Evolutionary conservation across 768 basidiomycete genomes (phyloP).

Genomic region (Termitomyces sp.): DNA sequence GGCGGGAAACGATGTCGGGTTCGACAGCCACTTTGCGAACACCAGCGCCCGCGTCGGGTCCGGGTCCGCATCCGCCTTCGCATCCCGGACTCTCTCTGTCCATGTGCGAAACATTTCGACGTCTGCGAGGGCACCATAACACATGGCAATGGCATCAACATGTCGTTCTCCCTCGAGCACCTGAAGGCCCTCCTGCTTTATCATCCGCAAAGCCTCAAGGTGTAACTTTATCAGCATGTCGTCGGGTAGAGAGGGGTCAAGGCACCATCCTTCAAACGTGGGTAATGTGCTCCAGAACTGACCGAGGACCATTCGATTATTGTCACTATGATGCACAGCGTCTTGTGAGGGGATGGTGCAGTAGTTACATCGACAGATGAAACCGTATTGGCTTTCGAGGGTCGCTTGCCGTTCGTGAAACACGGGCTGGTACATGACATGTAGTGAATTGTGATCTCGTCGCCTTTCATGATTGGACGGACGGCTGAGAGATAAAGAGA

Average conservation of each 20-base stretch:
- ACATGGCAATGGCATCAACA: slow-evolving; percentile 34
- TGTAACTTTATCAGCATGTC: slow-evolving; percentile 28
- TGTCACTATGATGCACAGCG: slow-evolving; percentile 21
- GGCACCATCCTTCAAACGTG: slow-evolving; percentile 30
- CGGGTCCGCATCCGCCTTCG: slow-evolving; percentile 12
- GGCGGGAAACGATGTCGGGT: slow-evolving; percentile 29
- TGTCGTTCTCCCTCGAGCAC: slow-evolving; percentile 23
- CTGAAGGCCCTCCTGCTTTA: slow-evolving; percentile 30
- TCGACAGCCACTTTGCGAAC: slow-evolving; percentile 28
- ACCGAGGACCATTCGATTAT: slow-evolving; percentile 21
- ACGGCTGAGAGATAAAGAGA: slow-evolving; percentile 28
- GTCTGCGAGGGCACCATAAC: slow-evolving; percentile 35
- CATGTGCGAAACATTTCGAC: slow-evolving; percentile 28
- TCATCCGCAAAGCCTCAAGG: slow-evolving; percentile 21
- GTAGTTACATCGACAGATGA: slow-evolving; percentile 26
- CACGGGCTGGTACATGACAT: slow-evolving; percentile 19
- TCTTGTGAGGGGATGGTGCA: slow-evolving; percentile 17
- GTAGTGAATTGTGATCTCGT: slow-evolving; percentile 36
- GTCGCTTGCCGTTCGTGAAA: slow-evolving; percentile 14
- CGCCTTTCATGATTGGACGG: slow-evolving; percentile 25
- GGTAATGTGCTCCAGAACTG: slow-evolving; percentile 22
- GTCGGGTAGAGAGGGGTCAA: slow-evolving; percentile 19
- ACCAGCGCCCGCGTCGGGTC: slow-evolving; percentile 20
- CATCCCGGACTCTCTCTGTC: slow-evolving; percentile 23
- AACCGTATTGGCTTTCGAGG: slow-evolving; percentile 22